Conservation (phyloP, 2,329 filamentous ascomycete genomes). For the Fusarium concolor region DNA sequence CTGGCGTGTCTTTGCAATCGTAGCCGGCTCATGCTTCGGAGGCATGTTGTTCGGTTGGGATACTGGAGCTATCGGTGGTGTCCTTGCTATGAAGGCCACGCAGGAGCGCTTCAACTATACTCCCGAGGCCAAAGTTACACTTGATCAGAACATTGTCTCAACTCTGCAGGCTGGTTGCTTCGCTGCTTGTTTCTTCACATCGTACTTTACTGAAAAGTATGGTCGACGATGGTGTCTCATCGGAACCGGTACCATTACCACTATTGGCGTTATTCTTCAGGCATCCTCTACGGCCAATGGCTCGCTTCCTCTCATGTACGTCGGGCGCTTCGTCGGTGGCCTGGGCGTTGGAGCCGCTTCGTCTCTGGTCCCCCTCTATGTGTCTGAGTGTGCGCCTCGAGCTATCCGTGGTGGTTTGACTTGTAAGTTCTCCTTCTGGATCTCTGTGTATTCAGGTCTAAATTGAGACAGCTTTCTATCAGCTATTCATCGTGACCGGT, state of each 20-base stretch:
- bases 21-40: constrained; percentile 75
- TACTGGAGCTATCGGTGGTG: constrained; percentile 75
- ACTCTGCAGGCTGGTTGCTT: constrained; percentile 77
- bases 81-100: constrained; percentile 70
- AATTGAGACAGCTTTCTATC: constrained; percentile 55
- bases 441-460: not conserved
- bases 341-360: constrained; percentile 64
- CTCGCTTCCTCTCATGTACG: constrained; percentile 71
- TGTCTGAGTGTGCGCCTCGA: constrained; percentile 62
- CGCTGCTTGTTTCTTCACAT: constrained; percentile 68
- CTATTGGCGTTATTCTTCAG: constrained; percentile 73
- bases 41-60: constrained; percentile 66
- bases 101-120: constrained; percentile 57
- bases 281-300: constrained; percentile 65
- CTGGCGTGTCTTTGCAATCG: constrained; percentile 74
- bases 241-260: constrained; percentile 66
- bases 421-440: constrained; percentile 43
- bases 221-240: constrained; percentile 69
- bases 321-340: constrained; percentile 68
- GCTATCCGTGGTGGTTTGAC: constrained; percentile 64
- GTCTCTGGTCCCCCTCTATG: constrained; percentile 58
- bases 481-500: constrained; percentile 61
- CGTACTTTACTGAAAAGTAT: constrained; percentile 64
- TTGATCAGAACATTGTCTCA: constrained; percentile 76
- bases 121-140: constrained; percentile 57